These are phyloP conservation scores for Epithemia pelagica DNA, from an alignment of 108 stramenopile genomes.

Conservation along the genomic window DNA sequence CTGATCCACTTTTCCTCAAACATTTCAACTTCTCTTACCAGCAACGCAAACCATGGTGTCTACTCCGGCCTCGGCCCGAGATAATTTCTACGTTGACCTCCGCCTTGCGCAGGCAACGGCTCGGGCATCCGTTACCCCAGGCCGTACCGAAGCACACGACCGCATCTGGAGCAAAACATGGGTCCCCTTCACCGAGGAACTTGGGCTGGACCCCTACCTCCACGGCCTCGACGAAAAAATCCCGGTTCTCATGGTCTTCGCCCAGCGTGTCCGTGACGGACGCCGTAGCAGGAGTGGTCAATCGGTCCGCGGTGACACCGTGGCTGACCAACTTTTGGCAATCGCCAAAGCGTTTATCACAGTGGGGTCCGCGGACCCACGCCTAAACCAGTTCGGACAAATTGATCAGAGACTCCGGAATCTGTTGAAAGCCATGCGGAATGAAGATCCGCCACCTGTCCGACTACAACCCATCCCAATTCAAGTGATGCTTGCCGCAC, in stretches of 20 bases:
- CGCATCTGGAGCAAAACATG: not conserved
- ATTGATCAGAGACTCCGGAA: conserved; percentile 5
- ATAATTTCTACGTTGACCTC: not conserved
- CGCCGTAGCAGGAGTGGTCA: not conserved
- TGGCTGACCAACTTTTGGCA: not conserved
- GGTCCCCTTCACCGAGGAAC: not conserved
- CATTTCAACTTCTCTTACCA: not conserved
- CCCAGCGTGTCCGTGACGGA: not conserved
- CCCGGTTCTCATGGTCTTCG: not conserved
- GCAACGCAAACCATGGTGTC: not conserved
- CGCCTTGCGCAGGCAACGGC: not conserved
- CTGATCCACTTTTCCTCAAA: not conserved
- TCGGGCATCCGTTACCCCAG: not conserved
- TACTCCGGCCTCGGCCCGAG: not conserved
- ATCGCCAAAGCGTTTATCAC: not conserved
- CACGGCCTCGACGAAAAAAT: not conserved
- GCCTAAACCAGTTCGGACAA: not conserved
- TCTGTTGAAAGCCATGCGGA: not conserved
- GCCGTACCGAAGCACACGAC: not conserved
- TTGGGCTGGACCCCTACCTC: not conserved
- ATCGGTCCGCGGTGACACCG: not conserved
- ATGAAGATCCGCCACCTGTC: not conserved
- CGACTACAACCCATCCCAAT: not conserved
- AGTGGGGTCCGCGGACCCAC: not conserved
- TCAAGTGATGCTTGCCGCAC: not conserved